Conservation (phyloP, 2,329 filamentous ascomycete genomes). For the Leptographium flavum region DNA sequence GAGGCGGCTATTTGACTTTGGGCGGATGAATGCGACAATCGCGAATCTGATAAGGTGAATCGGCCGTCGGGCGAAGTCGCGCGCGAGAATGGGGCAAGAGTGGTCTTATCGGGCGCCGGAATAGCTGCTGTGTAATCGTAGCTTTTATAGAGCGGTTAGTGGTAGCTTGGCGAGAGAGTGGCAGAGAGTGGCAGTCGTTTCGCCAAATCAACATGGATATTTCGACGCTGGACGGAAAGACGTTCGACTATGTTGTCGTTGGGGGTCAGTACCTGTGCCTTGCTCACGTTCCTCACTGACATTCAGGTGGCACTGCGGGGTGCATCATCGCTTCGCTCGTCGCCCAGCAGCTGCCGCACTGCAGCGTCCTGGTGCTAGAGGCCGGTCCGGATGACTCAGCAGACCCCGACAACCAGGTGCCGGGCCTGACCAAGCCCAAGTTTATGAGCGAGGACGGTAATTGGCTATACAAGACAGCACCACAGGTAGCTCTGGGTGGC, state of each 20-base stretch:
- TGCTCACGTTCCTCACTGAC: not conserved
- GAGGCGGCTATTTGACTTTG: not conserved
- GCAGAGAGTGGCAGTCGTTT: not conserved
- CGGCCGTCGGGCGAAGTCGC: not conserved
- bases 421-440: constrained; percentile 1
- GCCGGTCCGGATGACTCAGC: constrained; percentile 2
- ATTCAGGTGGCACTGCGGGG: constrained; percentile 1
- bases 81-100: not conserved
- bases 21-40: not conserved
- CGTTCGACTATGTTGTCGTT: constrained; percentile 2
- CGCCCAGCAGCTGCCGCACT: not conserved
- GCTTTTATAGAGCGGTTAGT: too few species aligned
- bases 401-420: constrained; percentile 2
- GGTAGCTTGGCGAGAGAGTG: not conserved
- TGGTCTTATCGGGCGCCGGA: not conserved
- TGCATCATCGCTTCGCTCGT: not conserved
- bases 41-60: not conserved
- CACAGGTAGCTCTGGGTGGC: not conserved
- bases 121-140: too few species aligned
- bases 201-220: not conserved
- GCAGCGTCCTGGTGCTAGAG: not conserved
- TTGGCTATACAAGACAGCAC: constrained; percentile 4
- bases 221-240: not conserved
- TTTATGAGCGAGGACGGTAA: constrained; percentile 2
- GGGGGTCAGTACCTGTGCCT: not conserved